Conservation (phyloP, 352 stramenopile species). For the Globisporangium echinulatum region DNA sequence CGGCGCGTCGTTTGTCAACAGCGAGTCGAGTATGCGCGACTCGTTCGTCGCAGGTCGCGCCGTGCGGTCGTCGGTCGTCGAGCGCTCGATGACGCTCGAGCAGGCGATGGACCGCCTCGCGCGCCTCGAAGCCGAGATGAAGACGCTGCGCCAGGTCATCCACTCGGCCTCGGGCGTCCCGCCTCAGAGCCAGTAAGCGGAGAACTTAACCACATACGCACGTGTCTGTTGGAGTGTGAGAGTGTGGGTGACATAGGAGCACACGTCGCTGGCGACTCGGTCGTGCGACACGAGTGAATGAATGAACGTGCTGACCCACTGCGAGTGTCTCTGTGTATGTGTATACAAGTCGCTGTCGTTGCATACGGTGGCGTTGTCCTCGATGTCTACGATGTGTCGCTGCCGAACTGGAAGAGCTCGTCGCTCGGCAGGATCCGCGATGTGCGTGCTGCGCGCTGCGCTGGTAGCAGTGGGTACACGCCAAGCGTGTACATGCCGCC, state of each 20-base stretch:
- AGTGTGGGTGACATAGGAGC: no score
- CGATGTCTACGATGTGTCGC: neutral
- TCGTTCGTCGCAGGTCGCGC: constrained; percentile 74
- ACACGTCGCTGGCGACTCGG: no score
- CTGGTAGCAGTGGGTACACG: constrained; percentile 1
- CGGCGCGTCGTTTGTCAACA: constrained; percentile 48
- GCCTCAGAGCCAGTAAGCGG: neutral
- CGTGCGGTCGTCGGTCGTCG: constrained; percentile 46
- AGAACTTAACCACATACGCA: no score
- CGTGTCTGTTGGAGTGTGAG: no score
- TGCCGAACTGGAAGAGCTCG: neutral
- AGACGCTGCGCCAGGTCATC: constrained; percentile 59
- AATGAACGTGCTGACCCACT: neutral
- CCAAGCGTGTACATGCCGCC: constrained; percentile 9
- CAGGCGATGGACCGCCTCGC: constrained; percentile 68
- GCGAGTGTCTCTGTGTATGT: no score
- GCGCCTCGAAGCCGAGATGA: constrained; percentile 61
- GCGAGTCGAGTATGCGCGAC: constrained; percentile 64
- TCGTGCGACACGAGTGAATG: neutral
- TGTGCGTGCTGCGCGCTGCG: neutral
- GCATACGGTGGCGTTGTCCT: neutral
- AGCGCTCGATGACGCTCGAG: constrained; percentile 59
- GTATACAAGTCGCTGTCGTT: neutral
- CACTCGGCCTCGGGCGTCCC: constrained; percentile 17
- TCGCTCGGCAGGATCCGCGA: neutral